phyloP scores from a whole-genome alignment of 805 yeast species.

The Kazachstania taianensis region DNA sequence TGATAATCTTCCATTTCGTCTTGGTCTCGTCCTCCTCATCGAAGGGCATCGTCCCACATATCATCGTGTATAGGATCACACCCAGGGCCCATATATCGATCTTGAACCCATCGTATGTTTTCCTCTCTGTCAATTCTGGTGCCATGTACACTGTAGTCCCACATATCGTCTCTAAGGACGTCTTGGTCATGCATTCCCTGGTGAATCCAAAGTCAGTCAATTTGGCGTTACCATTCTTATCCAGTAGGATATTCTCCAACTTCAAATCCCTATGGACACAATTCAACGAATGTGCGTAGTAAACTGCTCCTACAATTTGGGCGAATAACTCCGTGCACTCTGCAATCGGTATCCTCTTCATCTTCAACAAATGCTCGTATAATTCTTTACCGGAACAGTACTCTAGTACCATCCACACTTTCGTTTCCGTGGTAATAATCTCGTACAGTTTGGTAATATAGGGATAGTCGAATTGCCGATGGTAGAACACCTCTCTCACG shows the following conservation, averaged over 20 bases:
- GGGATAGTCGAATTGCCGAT: constrained; percentile 73
- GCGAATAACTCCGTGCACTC: constrained; percentile 47
- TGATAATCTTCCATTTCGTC: constrained; percentile 50
- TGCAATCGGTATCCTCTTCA: constrained; percentile 39
- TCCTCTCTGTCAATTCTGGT: constrained; percentile 68
- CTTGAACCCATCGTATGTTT: constrained; percentile 68
- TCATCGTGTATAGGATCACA: constrained; percentile 71
- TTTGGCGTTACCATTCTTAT: constrained; percentile 51
- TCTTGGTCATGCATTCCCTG: constrained; percentile 53
- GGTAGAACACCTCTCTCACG: constrained; percentile 83
- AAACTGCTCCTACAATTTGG: constrained; percentile 50
- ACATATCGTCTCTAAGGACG: constrained; percentile 69
- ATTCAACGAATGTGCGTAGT: constrained; percentile 64
- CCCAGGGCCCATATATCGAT: constrained; percentile 92
- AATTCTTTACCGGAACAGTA: constrained; percentile 78
- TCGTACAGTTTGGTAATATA: constrained; percentile 80
- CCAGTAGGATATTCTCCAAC: constrained; percentile 65
- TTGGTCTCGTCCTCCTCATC: constrained; percentile 65
- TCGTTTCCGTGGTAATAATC: constrained; percentile 66
- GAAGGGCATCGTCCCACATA: constrained; percentile 85
- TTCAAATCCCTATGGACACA: constrained; percentile 80
- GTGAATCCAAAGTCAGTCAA: constrained; percentile 93
- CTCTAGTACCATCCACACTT: constrained; percentile 81
- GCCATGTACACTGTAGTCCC: constrained; percentile 97
- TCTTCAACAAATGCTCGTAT: constrained; percentile 52